Evolutionary conservation across 2,329 filamentous ascomycete species (phyloP), one percentile per base, ranked within the genome.

Genomic region (Furcasterigmium furcatum): DNA sequence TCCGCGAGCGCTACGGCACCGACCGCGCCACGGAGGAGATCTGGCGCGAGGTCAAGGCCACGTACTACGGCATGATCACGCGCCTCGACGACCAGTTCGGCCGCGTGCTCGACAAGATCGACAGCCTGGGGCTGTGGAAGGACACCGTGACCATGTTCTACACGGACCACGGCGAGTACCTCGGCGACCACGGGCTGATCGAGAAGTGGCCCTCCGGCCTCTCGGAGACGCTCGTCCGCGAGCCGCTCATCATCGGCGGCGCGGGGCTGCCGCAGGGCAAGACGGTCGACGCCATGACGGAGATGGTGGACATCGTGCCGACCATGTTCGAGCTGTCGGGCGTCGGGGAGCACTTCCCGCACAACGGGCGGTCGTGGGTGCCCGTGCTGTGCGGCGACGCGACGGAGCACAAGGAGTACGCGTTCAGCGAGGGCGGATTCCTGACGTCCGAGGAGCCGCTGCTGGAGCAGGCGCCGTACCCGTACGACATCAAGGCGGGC

Each of bases 201-300:
- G 70, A 74, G 53, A 74, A 74, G 44, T 73, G 71, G 69, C 70
- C 67, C 0, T 69, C 65, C 0, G 70, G 64, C 3, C 51, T 72
- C 0, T 69, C 63, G 0, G 65, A 72, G 19, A 58, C 60, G 0
- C 58, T 74, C 1, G 58, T 66, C 0, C 67, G 66, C 9, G 67
- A 72, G 41, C 72, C 70, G 0, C 56, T 74, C 1, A 66, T 74
- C 20, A 59, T 73, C n/a, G 70, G 60, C 1, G 68, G 69, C 1
- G 67, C 57, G 0, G 68, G 67, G 0, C 44, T 73, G 0, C 67
- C 66, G 0, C 45, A 57, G 8, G 63, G 63, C 7, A 58, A 61
- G 16, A 57, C 47, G 2, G 55, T 60, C 0, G 46, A 60, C 10
- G 59, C 53, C 19, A 67, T 71, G 58, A 54, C 58, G 0, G 68